Conservation (phyloP, 768 basidiomycete species). For the Clitopilus passeckerianus region DNA sequence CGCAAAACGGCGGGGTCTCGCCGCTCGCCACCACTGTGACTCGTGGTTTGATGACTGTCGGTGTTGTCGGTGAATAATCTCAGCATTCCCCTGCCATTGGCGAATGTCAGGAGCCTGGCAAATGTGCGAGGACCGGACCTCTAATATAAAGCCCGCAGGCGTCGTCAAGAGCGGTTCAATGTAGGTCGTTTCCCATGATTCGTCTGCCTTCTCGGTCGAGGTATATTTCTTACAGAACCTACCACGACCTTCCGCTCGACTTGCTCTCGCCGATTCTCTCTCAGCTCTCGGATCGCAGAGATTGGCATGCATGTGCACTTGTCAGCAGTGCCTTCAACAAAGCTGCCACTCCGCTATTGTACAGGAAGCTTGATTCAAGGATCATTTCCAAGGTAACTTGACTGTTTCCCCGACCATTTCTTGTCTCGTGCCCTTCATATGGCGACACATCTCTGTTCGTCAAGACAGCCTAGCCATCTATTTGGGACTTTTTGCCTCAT, state of each 20-base stretch:
- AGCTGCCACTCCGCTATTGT: slow-evolving; percentile 55
- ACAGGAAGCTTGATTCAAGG: slow-evolving; percentile 55
- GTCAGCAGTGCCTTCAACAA: slow-evolving; percentile 51
- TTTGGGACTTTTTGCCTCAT: background rate
- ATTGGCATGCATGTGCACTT: slow-evolving; percentile 51
- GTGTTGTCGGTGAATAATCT: slow-evolving; percentile 26
- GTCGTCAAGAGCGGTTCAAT: background rate
- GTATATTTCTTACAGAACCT: background rate
- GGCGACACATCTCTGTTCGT: background rate
- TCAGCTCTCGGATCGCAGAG: slow-evolving; percentile 44
- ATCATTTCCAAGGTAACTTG: slow-evolving; percentile 32
- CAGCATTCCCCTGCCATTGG: background rate
- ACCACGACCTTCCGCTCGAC: slow-evolving; percentile 38
- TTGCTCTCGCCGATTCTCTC: slow-evolving; percentile 45
- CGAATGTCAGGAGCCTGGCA: background rate
- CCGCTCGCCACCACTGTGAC: background rate
- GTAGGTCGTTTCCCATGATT: slow-evolving; percentile 10
- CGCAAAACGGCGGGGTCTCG: background rate
- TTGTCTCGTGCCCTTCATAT: background rate
- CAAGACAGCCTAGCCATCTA: background rate
- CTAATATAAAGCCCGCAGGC: background rate
- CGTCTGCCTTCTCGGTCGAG: slow-evolving; percentile 1
- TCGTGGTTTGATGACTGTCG: slow-evolving; percentile 12
- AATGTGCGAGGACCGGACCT: background rate
- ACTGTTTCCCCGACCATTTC: background rate